A percentile compares a stretch with the other conserved stretches of the same genome.
These are phyloP conservation scores for Lumnitzera racemosa DNA, from an alignment of 345 rosid genomes.

Conservation along the genomic window DNA sequence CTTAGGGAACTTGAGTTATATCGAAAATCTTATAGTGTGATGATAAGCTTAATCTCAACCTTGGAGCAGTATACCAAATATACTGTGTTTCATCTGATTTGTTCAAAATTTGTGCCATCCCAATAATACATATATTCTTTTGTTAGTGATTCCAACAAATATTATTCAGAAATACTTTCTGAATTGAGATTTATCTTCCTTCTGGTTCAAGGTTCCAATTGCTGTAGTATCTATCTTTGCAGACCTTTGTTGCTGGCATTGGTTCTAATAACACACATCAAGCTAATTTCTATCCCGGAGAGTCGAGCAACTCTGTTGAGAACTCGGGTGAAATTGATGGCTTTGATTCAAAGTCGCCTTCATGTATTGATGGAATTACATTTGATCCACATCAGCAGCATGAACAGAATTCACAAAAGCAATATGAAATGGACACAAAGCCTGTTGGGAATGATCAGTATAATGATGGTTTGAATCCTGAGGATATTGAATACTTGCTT, in stretches of 20 bases:
- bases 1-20: no score
- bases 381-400: slow-evolving; percentile 24
- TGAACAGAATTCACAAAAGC: slow-evolving; percentile 7
- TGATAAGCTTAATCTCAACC: no score
- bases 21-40: no score
- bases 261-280: slow-evolving; percentile 25
- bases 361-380: slow-evolving; percentile 18
- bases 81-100: no score
- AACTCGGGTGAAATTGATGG: slow-evolving; percentile 20
- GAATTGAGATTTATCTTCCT: not conserved
- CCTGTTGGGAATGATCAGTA: slow-evolving; percentile 27
- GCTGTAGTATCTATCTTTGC: slow-evolving; percentile 2
- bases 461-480: slow-evolving; percentile 20
- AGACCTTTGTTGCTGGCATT: slow-evolving; percentile 28
- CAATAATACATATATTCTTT: no score
- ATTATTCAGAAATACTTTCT: not conserved
- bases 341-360: slow-evolving; percentile 35
- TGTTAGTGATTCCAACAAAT: no score
- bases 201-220: not conserved
- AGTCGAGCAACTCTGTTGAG: slow-evolving; percentile 34
- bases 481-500: slow-evolving; percentile 26
- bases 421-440: slow-evolving; percentile 15
- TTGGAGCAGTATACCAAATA: no score
- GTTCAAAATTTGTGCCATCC: no score
- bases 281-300: slow-evolving; percentile 42